phyloP scores from a whole-genome alignment of 2,329 filamentous ascomycete genomes.

The Diaporthe amygdali region DNA sequence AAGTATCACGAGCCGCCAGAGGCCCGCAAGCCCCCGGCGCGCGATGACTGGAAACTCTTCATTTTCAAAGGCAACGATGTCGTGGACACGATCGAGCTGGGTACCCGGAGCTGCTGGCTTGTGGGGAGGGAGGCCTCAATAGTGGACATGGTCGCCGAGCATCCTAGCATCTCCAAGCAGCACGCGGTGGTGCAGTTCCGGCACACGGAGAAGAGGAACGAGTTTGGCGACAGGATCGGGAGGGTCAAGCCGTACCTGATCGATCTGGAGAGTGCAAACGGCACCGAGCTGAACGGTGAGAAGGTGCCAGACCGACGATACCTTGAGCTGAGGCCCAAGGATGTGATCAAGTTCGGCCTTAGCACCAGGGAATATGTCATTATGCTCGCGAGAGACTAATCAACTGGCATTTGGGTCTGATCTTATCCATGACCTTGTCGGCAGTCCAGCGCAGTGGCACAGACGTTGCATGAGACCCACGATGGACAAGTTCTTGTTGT shows the following conservation, averaged over 20 bases:
- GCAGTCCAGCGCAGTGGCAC: neutral
- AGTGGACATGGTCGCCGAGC: slow-evolving; percentile 83
- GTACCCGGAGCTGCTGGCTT: slow-evolving; percentile 84
- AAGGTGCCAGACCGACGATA: slow-evolving; percentile 77
- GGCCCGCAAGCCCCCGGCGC: slow-evolving; percentile 82
- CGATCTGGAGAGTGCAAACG: slow-evolving; percentile 92
- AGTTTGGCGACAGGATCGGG: slow-evolving; percentile 83
- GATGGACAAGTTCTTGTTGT: neutral
- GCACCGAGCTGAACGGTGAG: slow-evolving; percentile 81
- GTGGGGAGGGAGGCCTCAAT: slow-evolving; percentile 81
- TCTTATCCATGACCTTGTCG: neutral
- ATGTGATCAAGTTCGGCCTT: slow-evolving; percentile 86
- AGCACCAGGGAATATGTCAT: slow-evolving; percentile 95
- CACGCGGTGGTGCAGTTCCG: slow-evolving; percentile 96
- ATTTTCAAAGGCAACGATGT: slow-evolving; percentile 87
- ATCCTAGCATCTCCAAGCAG: slow-evolving; percentile 93
- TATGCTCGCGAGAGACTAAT: slow-evolving; percentile 69
- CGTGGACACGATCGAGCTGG: slow-evolving; percentile 80
- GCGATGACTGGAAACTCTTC: slow-evolving; percentile 86
- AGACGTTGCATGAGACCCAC: neutral
- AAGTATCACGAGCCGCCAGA: slow-evolving; percentile 98
- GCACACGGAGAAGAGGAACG: slow-evolving; percentile 80
- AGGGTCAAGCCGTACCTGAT: slow-evolving; percentile 87
- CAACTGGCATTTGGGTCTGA: neutral
- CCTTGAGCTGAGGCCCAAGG: slow-evolving; percentile 85